Evolutionary conservation across 257 asterid genomes (phyloP).

Genomic region (Avicennia marina): DNA sequence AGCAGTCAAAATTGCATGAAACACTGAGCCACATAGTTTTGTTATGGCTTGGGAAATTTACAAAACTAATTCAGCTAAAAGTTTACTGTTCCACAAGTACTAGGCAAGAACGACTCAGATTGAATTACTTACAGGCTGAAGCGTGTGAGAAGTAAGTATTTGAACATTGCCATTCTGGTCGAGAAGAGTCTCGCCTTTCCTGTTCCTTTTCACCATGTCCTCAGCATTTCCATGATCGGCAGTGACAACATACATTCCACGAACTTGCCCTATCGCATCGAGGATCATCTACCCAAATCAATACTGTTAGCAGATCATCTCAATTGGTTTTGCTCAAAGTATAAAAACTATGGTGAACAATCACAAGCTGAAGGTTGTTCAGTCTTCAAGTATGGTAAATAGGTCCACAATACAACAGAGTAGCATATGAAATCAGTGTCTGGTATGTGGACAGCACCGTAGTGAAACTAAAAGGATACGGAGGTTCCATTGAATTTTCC

Average conservation of each 20-base stretch:
- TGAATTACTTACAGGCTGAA: constrained; percentile 64
- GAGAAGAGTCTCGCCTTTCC: constrained; percentile 87
- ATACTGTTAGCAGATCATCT: constrained; percentile 1
- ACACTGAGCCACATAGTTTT: no score
- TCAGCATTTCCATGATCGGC: constrained; percentile 99
- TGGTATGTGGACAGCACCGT: no score
- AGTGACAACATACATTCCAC: constrained; percentile 90
- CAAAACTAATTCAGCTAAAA: not conserved
- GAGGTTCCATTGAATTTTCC: no score
- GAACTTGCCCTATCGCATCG: constrained; percentile 87
- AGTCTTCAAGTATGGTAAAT: no score
- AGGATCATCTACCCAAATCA: constrained; percentile 59
- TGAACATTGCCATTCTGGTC: constrained; percentile 88
- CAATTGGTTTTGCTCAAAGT: not conserved
- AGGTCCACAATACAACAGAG: not conserved
- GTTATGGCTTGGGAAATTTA: not conserved
- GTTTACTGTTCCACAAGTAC: not conserved
- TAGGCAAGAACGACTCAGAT: not conserved
- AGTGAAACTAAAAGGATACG: no score
- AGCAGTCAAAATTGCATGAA: no score
- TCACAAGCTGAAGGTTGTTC: not conserved
- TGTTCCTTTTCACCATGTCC: constrained; percentile 98
- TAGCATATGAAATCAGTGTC: not conserved
- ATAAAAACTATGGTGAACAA: not conserved
- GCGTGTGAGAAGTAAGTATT: constrained; percentile 89